Evolutionary conservation across 495 filamentous ascomycete species (phyloP).

Genomic region (Parathielavia appendiculata): DNA sequence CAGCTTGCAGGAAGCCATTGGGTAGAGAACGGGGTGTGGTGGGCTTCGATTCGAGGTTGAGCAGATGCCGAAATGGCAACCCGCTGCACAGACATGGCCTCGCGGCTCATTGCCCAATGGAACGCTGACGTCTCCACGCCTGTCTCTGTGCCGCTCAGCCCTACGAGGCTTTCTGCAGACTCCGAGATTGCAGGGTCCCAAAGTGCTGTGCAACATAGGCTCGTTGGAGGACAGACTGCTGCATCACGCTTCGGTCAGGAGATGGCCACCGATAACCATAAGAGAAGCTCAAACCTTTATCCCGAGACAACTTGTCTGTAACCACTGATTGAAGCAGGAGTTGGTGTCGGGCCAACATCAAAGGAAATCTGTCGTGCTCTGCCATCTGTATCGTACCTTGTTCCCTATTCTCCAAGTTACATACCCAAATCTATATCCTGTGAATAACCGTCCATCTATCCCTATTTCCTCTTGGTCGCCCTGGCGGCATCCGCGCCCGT

Average conservation of each 20-base stretch:
- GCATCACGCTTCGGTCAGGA: background rate
- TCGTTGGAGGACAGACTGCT: background rate
- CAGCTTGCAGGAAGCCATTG: too few relatives aligned
- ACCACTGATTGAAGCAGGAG: too few relatives aligned
- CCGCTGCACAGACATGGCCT: background rate
- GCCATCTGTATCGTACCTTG: background rate
- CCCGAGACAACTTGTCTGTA: too few relatives aligned
- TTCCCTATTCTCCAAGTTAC: background rate
- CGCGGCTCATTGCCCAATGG: constrained; percentile 6
- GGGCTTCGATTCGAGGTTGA: too few relatives aligned
- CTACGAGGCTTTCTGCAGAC: constrained; percentile 4
- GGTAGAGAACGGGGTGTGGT: too few relatives aligned
- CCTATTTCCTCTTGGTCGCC: constrained; percentile 44
- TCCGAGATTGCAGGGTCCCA: background rate
- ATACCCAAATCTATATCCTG: too few relatives aligned
- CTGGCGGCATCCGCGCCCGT: constrained; percentile 41
- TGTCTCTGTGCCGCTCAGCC: constrained; percentile 14
- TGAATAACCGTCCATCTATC: background rate
- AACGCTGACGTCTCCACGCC: background rate
- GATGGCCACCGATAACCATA: too few relatives aligned
- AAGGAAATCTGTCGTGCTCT: background rate
- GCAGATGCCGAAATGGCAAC: background rate
- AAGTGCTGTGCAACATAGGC: background rate
- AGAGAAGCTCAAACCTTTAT: too few relatives aligned
- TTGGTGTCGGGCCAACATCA: background rate